phyloP scores from a whole-genome alignment of 148 eudicot genomes.

The Euryodendron excelsum region DNA sequence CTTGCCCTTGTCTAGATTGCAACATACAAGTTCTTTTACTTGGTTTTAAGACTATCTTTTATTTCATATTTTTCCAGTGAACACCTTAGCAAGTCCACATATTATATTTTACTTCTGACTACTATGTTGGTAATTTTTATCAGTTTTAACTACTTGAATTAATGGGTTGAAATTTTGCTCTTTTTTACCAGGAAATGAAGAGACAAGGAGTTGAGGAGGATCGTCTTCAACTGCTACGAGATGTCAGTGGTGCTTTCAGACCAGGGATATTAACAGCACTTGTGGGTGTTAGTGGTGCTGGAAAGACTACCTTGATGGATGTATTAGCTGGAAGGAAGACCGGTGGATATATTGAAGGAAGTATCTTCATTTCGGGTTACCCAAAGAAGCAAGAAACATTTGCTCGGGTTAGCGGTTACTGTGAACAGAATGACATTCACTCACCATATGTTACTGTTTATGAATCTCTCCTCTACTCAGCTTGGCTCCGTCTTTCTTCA shows the following conservation, averaged over 20 bases:
- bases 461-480: conserved; percentile 69
- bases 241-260: conserved; percentile 71
- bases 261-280: conserved; percentile 77
- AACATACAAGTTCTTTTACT: not conserved
- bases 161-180: not conserved
- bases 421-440: conserved; percentile 76
- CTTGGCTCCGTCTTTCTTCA: conserved; percentile 71
- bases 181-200: conserved; percentile 56
- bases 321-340: conserved; percentile 76
- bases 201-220: conserved; percentile 44
- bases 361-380: conserved; percentile 50
- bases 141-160: not conserved
- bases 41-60: not conserved
- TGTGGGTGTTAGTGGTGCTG: conserved; percentile 83
- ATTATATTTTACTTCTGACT: not conserved
- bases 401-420: conserved; percentile 67
- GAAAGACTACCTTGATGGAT: conserved; percentile 75
- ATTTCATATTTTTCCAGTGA: not conserved
- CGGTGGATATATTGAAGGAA: conserved; percentile 61
- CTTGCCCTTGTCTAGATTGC: not conserved
- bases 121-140: not conserved
- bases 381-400: conserved; percentile 73
- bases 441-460: conserved; percentile 70
- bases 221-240: conserved; percentile 54
- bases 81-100: not conserved